These are phyloP conservation scores for Neonectria sp. DNA, from an alignment of 2,329 filamentous ascomycete species.

Conservation along the genomic window DNA sequence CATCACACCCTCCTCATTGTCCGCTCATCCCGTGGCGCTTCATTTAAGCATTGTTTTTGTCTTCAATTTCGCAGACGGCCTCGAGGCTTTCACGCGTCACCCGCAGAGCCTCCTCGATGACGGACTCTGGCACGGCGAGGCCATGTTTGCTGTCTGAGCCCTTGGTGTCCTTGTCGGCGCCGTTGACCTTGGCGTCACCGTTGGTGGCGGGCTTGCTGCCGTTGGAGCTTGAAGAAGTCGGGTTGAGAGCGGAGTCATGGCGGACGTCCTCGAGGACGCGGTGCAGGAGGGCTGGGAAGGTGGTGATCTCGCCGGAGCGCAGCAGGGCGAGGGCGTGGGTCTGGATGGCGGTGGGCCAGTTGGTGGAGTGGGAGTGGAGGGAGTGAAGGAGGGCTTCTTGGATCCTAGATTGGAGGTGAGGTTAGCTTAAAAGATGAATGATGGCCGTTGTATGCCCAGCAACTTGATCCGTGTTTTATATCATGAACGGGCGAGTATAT, in stretches of 20 bases:
- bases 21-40: constrained; percentile 15
- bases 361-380: constrained; percentile 70
- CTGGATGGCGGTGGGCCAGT: constrained; percentile 75
- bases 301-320: constrained; percentile 71
- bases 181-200: constrained; percentile 49
- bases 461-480: background rate
- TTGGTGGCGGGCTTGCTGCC: constrained; percentile 53
- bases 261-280: constrained; percentile 75
- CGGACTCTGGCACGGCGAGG: constrained; percentile 71
- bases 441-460: background rate
- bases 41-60: constrained; percentile 39
- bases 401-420: constrained; percentile 61
- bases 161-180: constrained; percentile 42
- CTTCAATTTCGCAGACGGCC: constrained; percentile 59
- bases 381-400: constrained; percentile 75
- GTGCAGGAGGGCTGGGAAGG: constrained; percentile 73
- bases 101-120: constrained; percentile 75
- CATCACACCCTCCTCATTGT: constrained; percentile 1
- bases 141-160: constrained; percentile 43
- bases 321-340: constrained; percentile 72
- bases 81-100: constrained; percentile 73
- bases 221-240: constrained; percentile 48
- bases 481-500: background rate
- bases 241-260: constrained; percentile 58
- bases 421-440: constrained; percentile 23